Evolutionary conservation across 768 basidiomycete genomes (phyloP), one percentile per base, ranked within the genome.

Genomic region (Rhizopogon salebrosus): DNA sequence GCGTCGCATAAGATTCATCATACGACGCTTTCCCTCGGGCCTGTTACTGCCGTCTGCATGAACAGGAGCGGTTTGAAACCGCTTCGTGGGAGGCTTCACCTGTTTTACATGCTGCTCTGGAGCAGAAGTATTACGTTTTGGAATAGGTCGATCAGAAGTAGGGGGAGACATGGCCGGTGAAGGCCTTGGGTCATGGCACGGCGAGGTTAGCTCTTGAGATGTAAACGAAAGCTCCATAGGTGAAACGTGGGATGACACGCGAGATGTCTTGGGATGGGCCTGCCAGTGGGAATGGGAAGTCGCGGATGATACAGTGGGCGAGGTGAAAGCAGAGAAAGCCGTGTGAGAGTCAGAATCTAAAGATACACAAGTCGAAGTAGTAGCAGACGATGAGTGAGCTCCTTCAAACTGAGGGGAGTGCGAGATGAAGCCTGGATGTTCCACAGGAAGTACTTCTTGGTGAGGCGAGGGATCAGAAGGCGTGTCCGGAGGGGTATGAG

Each of bases 1-100:
- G 7, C 58, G 61, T 31, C 57, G 67, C 27, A 68, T 56, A 29
- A 70, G 36, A 6, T 65, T 57, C 18, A 51, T 70, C 59, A 70
- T 64, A 27, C 35, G 57, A 41, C 39, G 52, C 48, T 51, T 68
- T 41, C 56, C 55, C 18, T 39, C 51, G 3, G 54, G 27, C 2
- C 49, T 52, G 24, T 49, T 54, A 39, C 49, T 58, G 16, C 42
- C 26, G 16, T 36, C 48, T 23, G 52, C 22, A 29, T 48, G 37
- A 35, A 38, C 35, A 41, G 56, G 48, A 20, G 23, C 24, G 4
- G 52, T 43, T 10, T 45, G 20, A 27, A 27, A 31, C 27, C 52
- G 51, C n/a, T 11, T 8, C 6, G 46, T 13, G 23, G 52, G 22
- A 16, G 23, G 46, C 29, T 39, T 51, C n/a, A 42, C 29, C 6